These are phyloP conservation scores for Rhododendron ferrugineum DNA, from an alignment of 148 eudicot species.

Conservation along the genomic window DNA sequence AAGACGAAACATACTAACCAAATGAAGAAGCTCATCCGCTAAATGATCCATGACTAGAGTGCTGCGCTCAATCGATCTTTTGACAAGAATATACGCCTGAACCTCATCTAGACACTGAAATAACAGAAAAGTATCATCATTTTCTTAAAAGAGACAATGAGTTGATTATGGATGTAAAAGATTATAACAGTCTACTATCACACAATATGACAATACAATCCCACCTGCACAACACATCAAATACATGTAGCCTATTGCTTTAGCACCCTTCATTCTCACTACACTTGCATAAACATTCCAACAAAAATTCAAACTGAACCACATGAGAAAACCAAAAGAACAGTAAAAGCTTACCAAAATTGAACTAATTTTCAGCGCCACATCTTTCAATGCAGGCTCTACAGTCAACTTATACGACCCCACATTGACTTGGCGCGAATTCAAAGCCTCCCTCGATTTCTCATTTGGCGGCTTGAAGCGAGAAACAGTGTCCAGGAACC, in stretches of 20 bases:
- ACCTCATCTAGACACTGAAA: conserved; percentile 84
- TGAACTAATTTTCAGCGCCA: conserved; percentile 69
- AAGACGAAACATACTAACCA: conserved; percentile 48
- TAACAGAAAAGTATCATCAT: conserved; percentile 7
- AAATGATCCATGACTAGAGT: conserved; percentile 25
- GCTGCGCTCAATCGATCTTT: conserved; percentile 47
- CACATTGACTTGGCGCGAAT: conserved; percentile 40
- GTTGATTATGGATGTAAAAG: neutral
- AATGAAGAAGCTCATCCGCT: conserved; percentile 41
- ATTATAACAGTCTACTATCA: neutral
- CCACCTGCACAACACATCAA: neutral
- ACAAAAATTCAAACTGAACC: neutral
- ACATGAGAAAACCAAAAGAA: neutral
- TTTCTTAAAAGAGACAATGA: conserved; percentile 4
- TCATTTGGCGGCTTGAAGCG: conserved; percentile 66
- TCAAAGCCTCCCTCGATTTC: conserved; percentile 72
- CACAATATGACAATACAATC: neutral
- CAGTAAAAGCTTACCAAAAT: conserved; percentile 39
- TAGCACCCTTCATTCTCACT: neutral
- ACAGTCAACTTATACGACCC: conserved; percentile 62
- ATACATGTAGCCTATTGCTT: neutral
- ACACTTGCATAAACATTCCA: neutral
- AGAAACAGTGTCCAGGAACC: conserved; percentile 70
- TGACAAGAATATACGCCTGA: conserved; percentile 78
- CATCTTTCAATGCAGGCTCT: conserved; percentile 54